These are phyloP conservation scores for Kwoniella mangroviensis DNA, from an alignment of 768 basidiomycete genomes.

Conservation along the genomic window DNA sequence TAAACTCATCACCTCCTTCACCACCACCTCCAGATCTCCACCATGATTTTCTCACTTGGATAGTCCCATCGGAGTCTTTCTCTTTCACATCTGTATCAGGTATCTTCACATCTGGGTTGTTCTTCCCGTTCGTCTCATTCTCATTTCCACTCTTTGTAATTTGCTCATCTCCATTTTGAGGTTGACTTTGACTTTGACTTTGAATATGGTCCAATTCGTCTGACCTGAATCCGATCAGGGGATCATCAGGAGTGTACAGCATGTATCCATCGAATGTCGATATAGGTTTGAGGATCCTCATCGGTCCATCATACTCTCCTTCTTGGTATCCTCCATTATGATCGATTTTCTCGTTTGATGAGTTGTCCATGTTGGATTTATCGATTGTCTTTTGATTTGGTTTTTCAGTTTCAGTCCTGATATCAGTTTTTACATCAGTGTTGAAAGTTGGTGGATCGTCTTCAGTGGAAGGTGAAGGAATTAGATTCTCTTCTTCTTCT, in stretches of 20 bases:
- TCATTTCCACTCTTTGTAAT: too few species aligned
- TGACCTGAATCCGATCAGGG: conserved; percentile 42
- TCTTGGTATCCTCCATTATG: background rate
- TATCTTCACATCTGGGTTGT: background rate
- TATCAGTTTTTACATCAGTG: conserved; percentile 9
- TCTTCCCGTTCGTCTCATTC: too few species aligned
- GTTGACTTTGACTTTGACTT: background rate
- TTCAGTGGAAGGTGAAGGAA: conserved; percentile 51
- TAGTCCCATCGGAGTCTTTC: background rate
- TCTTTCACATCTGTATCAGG: background rate
- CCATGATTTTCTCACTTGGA: conserved; percentile 40
- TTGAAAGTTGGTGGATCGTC: conserved; percentile 43
- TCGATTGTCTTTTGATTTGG: background rate
- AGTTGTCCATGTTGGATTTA: background rate
- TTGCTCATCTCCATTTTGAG: background rate
- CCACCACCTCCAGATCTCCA: conserved; percentile 49
- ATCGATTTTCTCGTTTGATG: background rate
- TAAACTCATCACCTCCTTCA: conserved; percentile 51
- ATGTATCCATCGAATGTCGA: conserved; percentile 38
- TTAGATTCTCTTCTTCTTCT: conserved; percentile 20
- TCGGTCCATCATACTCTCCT: conserved; percentile 17
- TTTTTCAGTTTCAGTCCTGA: conserved; percentile 1
- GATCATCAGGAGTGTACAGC: conserved; percentile 52
- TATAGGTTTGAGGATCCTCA: conserved; percentile 32
- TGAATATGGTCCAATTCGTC: conserved; percentile 27